Percentiles rank a stretch among this genome's conserved stretches.
Conservation (phyloP, 352 stramenopile genomes). For the Globisporangium perplexum region DNA sequence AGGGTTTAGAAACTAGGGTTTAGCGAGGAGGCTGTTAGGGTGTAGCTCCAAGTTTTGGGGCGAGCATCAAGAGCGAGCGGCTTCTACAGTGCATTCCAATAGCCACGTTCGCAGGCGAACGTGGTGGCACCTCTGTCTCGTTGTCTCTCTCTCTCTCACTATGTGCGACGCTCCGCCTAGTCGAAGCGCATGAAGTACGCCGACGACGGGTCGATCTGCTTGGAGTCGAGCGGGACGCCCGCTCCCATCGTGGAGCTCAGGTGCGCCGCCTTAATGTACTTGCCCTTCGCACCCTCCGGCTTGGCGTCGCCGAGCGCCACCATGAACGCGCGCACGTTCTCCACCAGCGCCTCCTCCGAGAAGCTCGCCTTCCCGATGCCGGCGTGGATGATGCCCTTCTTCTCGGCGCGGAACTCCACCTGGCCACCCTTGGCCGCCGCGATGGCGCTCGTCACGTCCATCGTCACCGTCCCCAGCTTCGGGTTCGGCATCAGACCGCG, state of each 20-base stretch:
- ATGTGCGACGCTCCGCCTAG: background rate
- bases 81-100: no score
- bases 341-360: constrained; percentile 84
- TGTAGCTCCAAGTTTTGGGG: no score
- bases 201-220: constrained; percentile 80
- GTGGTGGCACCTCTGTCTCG: background rate
- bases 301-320: constrained; percentile 88
- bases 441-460: constrained; percentile 86
- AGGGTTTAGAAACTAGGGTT: no score
- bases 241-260: constrained; percentile 85
- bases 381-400: constrained; percentile 88
- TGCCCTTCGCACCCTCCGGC: constrained; percentile 90
- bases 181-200: constrained; percentile 86
- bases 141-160: no score
- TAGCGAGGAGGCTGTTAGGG: no score
- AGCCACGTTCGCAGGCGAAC: no score
- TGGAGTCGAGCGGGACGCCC: constrained; percentile 73
- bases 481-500: constrained; percentile 97
- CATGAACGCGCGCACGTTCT: constrained; percentile 92
- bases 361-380: constrained; percentile 89
- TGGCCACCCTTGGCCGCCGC: constrained; percentile 71
- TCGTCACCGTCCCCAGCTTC: constrained; percentile 95
- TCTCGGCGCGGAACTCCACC: constrained; percentile 88
- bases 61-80: background rate
- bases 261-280: constrained; percentile 90